Evolutionary conservation across 805 yeast species (phyloP), one percentile per base, ranked within the genome.

Genomic region (Pichia thaimueangensis): DNA sequence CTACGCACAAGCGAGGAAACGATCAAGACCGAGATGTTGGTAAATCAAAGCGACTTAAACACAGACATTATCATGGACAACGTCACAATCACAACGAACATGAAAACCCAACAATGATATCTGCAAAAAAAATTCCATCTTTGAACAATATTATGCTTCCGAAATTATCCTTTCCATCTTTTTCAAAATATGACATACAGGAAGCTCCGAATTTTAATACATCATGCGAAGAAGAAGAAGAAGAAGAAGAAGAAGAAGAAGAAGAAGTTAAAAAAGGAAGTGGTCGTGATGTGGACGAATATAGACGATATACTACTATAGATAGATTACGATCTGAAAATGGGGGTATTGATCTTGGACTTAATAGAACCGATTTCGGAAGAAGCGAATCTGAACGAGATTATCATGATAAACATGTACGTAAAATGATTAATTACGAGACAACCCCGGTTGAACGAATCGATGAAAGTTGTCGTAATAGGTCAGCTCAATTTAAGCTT

Each of bases 171-270:
- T 34, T 30, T 6, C 37, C 43, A 6, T 6, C 16, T 10, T 55
- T 57, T 30, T 44, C 45, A 5, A 53, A 52, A 2, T 54, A 44
- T 21, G 37, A 20, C 2, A 39, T 57, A 3, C 25, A 51, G 17
- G 60, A 57, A 33, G 56, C 60, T 3, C 52, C 58, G 4, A 56
- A 55, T 28, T 55, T 55, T 29, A 44, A 38, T 13, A 41, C 58
- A 6, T 53, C 59, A 9, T 51, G 42, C 16, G 57, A 51, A 28
- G 58, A 55, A 28, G 38, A 29, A 9, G 45, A 37, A 2, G 8
- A 22, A 1, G 34, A 34, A 4, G 39, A 30, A 5, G 27, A 28
- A 4, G 19, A 22, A 20, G 17, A 39, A 34, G 19, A 5, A 25
- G 15, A 21, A 39, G 25, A 28, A 24, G 9, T 3, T 3, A 8